Evolutionary conservation across 306 rosid genomes (phyloP), one percentile per base, ranked within the genome.

Genomic region (Vigna angularis): DNA sequence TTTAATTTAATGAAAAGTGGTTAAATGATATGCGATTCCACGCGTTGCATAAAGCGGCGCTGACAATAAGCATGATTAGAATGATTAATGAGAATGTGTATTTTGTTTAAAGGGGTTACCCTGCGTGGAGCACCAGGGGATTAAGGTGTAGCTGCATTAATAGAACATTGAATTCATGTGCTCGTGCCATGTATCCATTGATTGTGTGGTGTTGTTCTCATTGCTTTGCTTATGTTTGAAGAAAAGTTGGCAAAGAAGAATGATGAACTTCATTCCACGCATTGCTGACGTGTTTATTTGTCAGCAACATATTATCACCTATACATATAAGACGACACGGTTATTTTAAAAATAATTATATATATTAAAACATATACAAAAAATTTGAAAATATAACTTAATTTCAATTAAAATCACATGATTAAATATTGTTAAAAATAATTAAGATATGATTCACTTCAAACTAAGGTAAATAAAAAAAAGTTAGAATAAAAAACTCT

Each of bases 161-260:
- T 38, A 50, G 6, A 44, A 9, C 74, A 62, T 76, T 75, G 53
- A 74, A 74, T 52, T 79, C 50, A n/a, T 47, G 20, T 64, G 48
- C 9, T 8, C 61, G 36, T 73, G 45, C 42, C 72, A 65, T 65
- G 76, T 49, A 56, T 30, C 67, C 20, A 70, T 72, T 6, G 14
- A 80, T 70, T 38, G 52, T 2, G 38, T 36, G n/a, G 50, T 56
- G 28, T 18, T 77, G 58, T 74, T 85, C 61, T 59, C 48, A 48
- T 65, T 53, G 65, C 74, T 72, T 88, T 87, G 88, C 93, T 83
- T 90, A 79, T 57, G 3, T 83, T 65, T 84, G 84, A 88, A 88
- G 94, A 83, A 20, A 78, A 83, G 65, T 47, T 55, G 78, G 79
- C 75, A 74, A 63, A 57, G 51, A 50, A 51, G 34, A 34, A 83